These are phyloP conservation scores for Mallotus nudiflorus DNA, from an alignment of 345 rosid species.

Conservation along the genomic window DNA sequence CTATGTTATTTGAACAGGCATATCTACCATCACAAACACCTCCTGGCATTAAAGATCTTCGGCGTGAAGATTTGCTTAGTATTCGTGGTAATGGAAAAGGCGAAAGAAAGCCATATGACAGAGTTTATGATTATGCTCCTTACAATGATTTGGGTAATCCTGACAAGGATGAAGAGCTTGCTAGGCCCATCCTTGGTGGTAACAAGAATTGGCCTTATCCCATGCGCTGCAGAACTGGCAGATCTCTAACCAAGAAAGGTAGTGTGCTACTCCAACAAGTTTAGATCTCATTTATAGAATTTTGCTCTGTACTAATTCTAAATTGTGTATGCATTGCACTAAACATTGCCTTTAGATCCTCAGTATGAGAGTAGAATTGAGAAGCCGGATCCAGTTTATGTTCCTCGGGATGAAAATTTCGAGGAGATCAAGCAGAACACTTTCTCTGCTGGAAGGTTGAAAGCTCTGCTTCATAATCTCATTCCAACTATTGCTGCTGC, in stretches of 20 bases:
- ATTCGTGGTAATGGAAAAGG: slow-evolving; percentile 79
- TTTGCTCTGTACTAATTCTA: neutral
- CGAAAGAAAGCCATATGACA: slow-evolving; percentile 64
- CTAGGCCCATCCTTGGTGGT: slow-evolving; percentile 63
- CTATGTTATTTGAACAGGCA: slow-evolving; percentile 41
- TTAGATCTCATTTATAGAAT: neutral
- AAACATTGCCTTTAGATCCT: slow-evolving; percentile 43
- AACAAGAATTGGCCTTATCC: slow-evolving; percentile 78
- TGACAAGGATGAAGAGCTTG: slow-evolving; percentile 62
- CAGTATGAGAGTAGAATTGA: slow-evolving; percentile 72
- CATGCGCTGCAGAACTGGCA: slow-evolving; percentile 87
- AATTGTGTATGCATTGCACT: slow-evolving; percentile 3
- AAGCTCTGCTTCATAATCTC: slow-evolving; percentile 88
- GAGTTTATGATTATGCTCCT: slow-evolving; percentile 75
- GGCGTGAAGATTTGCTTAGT: slow-evolving; percentile 64
- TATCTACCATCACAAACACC: slow-evolving; percentile 77
- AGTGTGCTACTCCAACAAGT: slow-evolving; percentile 12
- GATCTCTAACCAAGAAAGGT: slow-evolving; percentile 67
- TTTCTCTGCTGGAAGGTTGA: slow-evolving; percentile 80
- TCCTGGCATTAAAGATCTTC: slow-evolving; percentile 61
- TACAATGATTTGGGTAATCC: slow-evolving; percentile 92
- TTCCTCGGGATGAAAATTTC: slow-evolving; percentile 91
- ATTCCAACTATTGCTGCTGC: slow-evolving; percentile 80
- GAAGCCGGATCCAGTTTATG: slow-evolving; percentile 81
- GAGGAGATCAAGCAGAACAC: slow-evolving; percentile 88